phyloP scores from a whole-genome alignment of 1,284 basidiomycete genomes.

The Microbotryum saponariae region DNA sequence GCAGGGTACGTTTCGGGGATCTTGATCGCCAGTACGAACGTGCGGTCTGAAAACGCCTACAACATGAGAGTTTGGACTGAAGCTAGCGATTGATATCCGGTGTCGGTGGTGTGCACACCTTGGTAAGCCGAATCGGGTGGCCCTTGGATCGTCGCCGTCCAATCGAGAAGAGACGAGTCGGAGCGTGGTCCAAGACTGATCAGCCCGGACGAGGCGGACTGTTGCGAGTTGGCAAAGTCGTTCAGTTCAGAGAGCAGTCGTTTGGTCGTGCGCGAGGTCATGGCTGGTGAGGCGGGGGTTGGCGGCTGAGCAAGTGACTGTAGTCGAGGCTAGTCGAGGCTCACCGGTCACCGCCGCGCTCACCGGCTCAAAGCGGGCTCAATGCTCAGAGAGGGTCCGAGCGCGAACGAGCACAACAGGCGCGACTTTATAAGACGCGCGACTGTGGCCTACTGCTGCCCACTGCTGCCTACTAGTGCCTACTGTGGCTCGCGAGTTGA shows the following conservation, averaged over 20 bases:
- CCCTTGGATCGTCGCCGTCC: conserved; percentile 2
- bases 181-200: not conserved
- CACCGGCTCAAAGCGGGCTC: no score
- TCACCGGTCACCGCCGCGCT: no score
- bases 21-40: not conserved
- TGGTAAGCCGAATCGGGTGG: conserved; percentile 2
- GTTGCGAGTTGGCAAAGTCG: not conserved
- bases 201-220: not conserved
- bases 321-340: no score
- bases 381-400: no score
- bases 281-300: not conserved
- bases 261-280: conserved; percentile 9
- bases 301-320: no score
- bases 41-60: not conserved
- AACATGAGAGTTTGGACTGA: not conserved
- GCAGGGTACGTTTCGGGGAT: conserved; percentile 9
- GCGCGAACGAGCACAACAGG: no score
- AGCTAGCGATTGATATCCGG: not conserved
- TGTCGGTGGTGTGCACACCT: not conserved
- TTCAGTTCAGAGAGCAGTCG: conserved; percentile 6
- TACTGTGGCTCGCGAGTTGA: no score
- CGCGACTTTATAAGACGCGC: no score
- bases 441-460: no score
- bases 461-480: no score
- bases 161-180: conserved; percentile 4